These are phyloP conservation scores for Apiospora saccharicola DNA, from an alignment of 2,329 filamentous ascomycete genomes.

Conservation along the genomic window DNA sequence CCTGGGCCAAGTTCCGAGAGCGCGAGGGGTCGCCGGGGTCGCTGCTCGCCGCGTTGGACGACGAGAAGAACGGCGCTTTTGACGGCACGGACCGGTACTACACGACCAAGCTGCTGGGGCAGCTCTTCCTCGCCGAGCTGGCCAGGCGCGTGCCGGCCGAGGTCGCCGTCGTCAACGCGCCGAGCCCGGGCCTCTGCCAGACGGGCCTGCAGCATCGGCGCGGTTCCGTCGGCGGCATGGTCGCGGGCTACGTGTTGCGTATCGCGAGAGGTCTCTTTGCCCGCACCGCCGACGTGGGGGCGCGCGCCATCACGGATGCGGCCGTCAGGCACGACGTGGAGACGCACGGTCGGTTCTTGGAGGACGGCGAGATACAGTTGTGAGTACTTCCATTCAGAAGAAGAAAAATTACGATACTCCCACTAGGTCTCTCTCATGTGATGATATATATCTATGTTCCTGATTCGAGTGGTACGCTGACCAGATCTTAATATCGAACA, in stretches of 20 bases:
- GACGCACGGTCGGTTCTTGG: too few relatives aligned
- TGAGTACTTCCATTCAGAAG: too few relatives aligned
- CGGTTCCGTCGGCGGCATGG: neutral
- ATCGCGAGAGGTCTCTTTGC: neutral
- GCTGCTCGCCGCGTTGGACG: slow-evolving; percentile 19
- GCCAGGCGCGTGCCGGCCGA: neutral
- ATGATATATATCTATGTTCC: too few relatives aligned
- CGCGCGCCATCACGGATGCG: neutral
- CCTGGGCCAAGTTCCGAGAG: slow-evolving; percentile 22
- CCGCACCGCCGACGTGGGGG: neutral
- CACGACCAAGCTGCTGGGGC: slow-evolving; percentile 27
- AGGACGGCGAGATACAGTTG: too few relatives aligned
- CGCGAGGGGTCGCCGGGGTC: slow-evolving; percentile 28
- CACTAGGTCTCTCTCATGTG: too few relatives aligned
- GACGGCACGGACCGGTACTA: neutral
- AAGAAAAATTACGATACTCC: too few relatives aligned
- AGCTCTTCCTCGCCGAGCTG: neutral
- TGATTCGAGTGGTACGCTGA: too few relatives aligned
- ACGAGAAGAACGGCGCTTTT: neutral
- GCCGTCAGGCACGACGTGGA: too few relatives aligned
- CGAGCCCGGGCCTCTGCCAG: slow-evolving; percentile 14
- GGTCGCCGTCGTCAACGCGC: slow-evolving; percentile 1
- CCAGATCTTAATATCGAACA: too few relatives aligned
- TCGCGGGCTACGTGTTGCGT: neutral
- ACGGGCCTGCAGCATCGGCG: neutral